Conservation (phyloP, 2,329 filamentous ascomycete species). For the Salinomyces thailandicus region DNA sequence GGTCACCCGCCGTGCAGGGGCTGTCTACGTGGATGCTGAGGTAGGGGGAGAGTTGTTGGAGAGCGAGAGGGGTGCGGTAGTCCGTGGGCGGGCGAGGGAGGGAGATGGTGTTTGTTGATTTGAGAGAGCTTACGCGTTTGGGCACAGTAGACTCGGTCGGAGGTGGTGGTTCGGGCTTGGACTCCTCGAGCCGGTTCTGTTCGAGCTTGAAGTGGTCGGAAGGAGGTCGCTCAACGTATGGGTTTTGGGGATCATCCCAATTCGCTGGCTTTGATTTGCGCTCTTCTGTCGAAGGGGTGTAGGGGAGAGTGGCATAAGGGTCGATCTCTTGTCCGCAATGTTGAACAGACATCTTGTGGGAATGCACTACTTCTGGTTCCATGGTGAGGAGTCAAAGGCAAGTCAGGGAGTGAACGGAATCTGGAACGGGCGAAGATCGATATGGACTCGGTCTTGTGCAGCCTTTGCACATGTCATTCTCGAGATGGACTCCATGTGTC, state of each 20-base stretch:
- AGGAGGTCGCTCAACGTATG: neutral
- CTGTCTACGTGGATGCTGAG: neutral
- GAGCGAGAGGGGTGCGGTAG: neutral
- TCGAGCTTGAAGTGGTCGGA: neutral
- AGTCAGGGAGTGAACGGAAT: too few relatives aligned
- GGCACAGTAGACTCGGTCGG: neutral
- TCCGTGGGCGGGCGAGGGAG: neutral
- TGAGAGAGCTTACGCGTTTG: neutral
- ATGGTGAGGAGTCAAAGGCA: too few relatives aligned
- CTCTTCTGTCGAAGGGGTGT: neutral
- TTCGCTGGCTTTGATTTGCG: neutral
- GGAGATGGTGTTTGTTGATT: neutral
- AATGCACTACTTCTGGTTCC: too few relatives aligned
- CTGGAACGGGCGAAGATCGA: too few relatives aligned
- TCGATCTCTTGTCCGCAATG: neutral
- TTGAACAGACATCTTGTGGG: too few relatives aligned
- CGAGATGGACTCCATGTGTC: too few relatives aligned
- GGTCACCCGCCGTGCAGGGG: conserved; percentile 1
- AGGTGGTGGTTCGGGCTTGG: neutral
- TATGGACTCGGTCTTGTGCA: too few relatives aligned
- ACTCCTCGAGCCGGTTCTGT: neutral
- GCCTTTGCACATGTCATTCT: too few relatives aligned
- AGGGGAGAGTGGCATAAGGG: neutral
- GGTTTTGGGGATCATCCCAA: neutral
- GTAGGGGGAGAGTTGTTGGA: neutral